Evolutionary conservation across 2,329 filamentous ascomycete genomes (phyloP).

Genomic region (Neurospora sp.): DNA sequence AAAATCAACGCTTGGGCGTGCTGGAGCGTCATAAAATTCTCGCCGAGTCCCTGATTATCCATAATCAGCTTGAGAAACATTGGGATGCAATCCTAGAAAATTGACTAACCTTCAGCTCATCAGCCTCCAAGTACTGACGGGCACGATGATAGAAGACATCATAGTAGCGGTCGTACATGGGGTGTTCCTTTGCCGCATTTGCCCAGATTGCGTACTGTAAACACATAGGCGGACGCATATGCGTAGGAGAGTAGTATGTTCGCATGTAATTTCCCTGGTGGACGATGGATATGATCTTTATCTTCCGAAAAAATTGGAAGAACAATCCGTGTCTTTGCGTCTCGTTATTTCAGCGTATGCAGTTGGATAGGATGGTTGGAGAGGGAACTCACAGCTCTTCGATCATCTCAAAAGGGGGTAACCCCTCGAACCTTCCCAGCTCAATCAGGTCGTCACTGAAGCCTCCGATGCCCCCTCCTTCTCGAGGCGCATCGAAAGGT

Average conservation of each 20-base stretch:
- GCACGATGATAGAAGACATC: constrained; percentile 74
- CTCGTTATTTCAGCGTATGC: background rate
- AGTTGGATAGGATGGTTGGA: background rate
- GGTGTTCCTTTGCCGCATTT: constrained; percentile 60
- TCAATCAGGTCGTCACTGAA: constrained; percentile 53
- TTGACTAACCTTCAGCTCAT: constrained; percentile 62
- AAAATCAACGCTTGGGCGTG: constrained; percentile 76
- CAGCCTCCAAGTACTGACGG: constrained; percentile 71
- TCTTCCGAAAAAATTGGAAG: constrained; percentile 59
- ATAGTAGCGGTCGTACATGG: constrained; percentile 63
- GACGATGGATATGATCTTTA: constrained; percentile 65
- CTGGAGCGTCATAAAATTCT: constrained; percentile 66
- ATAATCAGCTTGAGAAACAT: background rate
- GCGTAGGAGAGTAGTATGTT: constrained; percentile 59
- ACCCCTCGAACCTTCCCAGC: constrained; percentile 69
- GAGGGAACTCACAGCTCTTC: constrained; percentile 62
- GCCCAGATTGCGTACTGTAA: constrained; percentile 84
- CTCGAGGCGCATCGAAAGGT: background rate
- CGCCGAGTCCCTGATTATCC: constrained; percentile 53
- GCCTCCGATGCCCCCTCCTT: background rate
- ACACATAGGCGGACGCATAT: constrained; percentile 71
- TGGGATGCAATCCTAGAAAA: background rate
- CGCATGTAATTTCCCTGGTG: constrained; percentile 68
- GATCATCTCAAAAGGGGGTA: constrained; percentile 70
- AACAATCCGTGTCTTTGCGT: constrained; percentile 52